Evolutionary conservation across 1,284 basidiomycete species (phyloP).

Genomic region (Microbotryum saponariae): DNA sequence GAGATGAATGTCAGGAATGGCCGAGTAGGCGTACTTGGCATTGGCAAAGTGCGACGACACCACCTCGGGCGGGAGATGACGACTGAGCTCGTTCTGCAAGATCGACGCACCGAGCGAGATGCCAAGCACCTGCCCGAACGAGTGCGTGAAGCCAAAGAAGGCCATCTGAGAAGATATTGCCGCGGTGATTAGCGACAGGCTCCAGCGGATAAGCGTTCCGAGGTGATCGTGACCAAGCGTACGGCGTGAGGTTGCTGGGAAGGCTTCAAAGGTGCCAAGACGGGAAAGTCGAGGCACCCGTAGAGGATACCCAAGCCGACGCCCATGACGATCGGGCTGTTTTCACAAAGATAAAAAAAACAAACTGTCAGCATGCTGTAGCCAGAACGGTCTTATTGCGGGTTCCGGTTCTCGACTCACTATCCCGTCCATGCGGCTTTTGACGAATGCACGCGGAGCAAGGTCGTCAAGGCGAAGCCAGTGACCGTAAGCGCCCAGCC

Average conservation of each 20-base stretch:
- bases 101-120: conserved; percentile 23
- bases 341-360: too few relatives aligned
- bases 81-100: conserved; percentile 13
- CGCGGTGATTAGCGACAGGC: too few relatives aligned
- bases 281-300: conserved; percentile 36
- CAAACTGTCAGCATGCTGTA: not conserved
- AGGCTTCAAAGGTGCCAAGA: conserved; percentile 18
- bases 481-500: conserved; percentile 29
- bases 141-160: conserved; percentile 21
- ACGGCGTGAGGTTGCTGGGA: conserved; percentile 26
- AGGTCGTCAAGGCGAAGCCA: conserved; percentile 39
- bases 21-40: conserved; percentile 5
- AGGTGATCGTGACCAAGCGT: not conserved
- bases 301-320: conserved; percentile 30
- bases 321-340: conserved; percentile 14
- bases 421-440: conserved; percentile 30
- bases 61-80: conserved; percentile 5
- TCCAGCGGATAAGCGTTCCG: too few relatives aligned
- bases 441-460: conserved; percentile 40
- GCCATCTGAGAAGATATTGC: conserved; percentile 4
- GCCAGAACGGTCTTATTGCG: too few relatives aligned
- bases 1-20: conserved; percentile 15
- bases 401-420: not conserved
- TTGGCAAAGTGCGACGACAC: not conserved
- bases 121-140: conserved; percentile 25